Evolutionary conservation across 441 rosid genomes (phyloP).

Genomic region (Daphne laureola): DNA sequence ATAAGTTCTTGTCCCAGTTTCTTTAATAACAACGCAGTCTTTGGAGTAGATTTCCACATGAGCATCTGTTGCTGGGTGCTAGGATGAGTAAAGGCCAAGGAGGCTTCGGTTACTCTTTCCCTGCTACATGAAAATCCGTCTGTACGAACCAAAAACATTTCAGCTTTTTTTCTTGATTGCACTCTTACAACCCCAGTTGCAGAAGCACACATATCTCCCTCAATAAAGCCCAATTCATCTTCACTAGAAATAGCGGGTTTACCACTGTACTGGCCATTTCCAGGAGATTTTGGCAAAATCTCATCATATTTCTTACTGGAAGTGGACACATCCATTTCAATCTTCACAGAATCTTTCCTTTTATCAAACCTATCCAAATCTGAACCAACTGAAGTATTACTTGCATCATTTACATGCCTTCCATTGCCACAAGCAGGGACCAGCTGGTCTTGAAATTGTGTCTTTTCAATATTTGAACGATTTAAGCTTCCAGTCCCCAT

Average conservation of each 20-base stretch:
- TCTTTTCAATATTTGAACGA: conserved; percentile 23
- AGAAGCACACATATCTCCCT: conserved; percentile 94
- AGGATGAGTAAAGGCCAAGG: conserved; percentile 95
- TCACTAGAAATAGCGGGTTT: conserved; percentile 37
- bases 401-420: conserved; percentile 23
- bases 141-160: conserved; percentile 93
- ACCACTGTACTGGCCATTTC: conserved; percentile 25
- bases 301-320: conserved; percentile 26
- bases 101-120: conserved; percentile 94
- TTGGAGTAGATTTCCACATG: conserved; percentile 94
- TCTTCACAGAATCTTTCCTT: conserved; percentile 19
- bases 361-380: conserved; percentile 22
- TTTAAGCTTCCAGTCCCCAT: conserved; percentile 31
- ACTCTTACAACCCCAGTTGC: conserved; percentile 96
- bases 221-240: conserved; percentile 49
- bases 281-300: conserved; percentile 24
- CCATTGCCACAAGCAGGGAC: conserved; percentile 25
- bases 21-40: conserved; percentile 78
- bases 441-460: conserved; percentile 23
- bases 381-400: conserved; percentile 24
- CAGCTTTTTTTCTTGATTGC: conserved; percentile 95
- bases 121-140: conserved; percentile 95
- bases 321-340: conserved; percentile 22
- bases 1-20: conserved; percentile 86
- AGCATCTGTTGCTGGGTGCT: conserved; percentile 99